Percentiles rank a stretch among this genome's conserved stretches.
phyloP scores from a whole-genome alignment of 2,329 filamentous ascomycete species.

The Claviceps arundinis region DNA sequence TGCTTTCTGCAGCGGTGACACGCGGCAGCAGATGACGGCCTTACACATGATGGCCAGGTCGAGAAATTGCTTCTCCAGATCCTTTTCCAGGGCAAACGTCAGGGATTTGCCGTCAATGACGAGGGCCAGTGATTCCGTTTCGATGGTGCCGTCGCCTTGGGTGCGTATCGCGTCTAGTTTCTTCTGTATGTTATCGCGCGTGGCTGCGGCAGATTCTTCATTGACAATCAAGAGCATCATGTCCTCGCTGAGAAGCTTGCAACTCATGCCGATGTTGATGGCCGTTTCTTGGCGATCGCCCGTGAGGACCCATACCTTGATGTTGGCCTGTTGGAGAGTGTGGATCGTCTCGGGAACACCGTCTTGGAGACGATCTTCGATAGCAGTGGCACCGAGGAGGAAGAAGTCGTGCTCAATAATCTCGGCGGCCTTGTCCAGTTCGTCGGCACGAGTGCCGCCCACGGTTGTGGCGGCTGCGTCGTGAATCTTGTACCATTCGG shows the following conservation, averaged over 20 bases:
- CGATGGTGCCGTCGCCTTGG: conserved; percentile 62
- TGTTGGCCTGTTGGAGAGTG: conserved; percentile 88
- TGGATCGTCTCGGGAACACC: conserved; percentile 97
- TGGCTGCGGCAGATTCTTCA: conserved; percentile 67
- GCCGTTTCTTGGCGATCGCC: conserved; percentile 96
- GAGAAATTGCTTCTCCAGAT: conserved; percentile 84
- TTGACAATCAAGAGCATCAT: conserved; percentile 98
- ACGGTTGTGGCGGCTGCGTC: conserved; percentile 84
- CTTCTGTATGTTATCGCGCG: conserved; percentile 80
- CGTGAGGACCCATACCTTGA: conserved; percentile 97
- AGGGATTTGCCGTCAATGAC: conserved; percentile 94
- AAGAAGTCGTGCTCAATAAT: conserved; percentile 87
- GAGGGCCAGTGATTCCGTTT: conserved; percentile 77
- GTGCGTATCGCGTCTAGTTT: conserved; percentile 83
- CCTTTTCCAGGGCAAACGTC: conserved; percentile 83
- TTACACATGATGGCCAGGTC: conserved; percentile 94
- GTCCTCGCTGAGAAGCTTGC: conserved; percentile 94
- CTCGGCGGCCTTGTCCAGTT: conserved; percentile 93
- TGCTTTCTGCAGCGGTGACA: conserved; percentile 92
- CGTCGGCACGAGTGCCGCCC: conserved; percentile 80
- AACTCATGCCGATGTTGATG: conserved; percentile 99
- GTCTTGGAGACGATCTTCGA: conserved; percentile 93
- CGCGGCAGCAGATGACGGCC: conserved; percentile 96
- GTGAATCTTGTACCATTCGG: conserved; percentile 75
- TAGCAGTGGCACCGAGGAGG: conserved; percentile 87